Evolutionary conservation across 805 yeast genomes (phyloP).

Genomic region (Ogataea wickerhamii): DNA sequence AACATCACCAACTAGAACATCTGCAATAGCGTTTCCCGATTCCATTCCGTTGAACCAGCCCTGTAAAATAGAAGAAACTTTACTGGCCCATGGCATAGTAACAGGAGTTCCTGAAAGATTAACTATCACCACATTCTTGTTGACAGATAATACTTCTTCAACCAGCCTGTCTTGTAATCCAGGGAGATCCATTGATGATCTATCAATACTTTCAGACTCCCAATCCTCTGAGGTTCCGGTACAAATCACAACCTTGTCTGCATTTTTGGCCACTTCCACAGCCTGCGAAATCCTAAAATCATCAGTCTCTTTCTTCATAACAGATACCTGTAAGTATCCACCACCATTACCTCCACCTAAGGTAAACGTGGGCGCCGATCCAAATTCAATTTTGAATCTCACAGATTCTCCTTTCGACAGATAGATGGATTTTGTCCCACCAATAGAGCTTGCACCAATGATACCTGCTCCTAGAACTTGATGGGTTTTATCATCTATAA

Average conservation of each 20-base stretch:
- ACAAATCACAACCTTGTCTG: slow-evolving; percentile 50
- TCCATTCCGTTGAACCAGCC: slow-evolving; percentile 61
- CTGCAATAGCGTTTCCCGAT: slow-evolving; percentile 56
- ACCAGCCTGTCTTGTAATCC: slow-evolving; percentile 44
- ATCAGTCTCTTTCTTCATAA: slow-evolving; percentile 25
- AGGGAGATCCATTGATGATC: slow-evolving; percentile 50
- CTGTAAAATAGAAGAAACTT: slow-evolving; percentile 44
- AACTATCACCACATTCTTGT: slow-evolving; percentile 50
- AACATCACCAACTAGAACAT: slow-evolving; percentile 54
- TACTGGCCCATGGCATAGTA: slow-evolving; percentile 48
- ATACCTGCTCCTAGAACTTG: slow-evolving; percentile 39
- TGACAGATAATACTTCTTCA: slow-evolving; percentile 41
- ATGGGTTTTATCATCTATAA: slow-evolving; percentile 43
- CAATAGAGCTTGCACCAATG: slow-evolving; percentile 33
- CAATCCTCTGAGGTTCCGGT: slow-evolving; percentile 53
- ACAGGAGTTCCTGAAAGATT: slow-evolving; percentile 63
- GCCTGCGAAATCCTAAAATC: slow-evolving; percentile 39
- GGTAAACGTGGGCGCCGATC: slow-evolving; percentile 37
- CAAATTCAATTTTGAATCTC: slow-evolving; percentile 39
- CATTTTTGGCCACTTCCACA: slow-evolving; percentile 44
- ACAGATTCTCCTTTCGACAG: slow-evolving; percentile 35
- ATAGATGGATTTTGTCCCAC: slow-evolving; percentile 16
- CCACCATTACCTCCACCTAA: slow-evolving; percentile 27
- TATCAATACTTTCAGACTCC: slow-evolving; percentile 60
- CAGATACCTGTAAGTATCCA: slow-evolving; percentile 28